Conservation (phyloP, 805 yeast genomes). For the Ogataea sp. region DNA sequence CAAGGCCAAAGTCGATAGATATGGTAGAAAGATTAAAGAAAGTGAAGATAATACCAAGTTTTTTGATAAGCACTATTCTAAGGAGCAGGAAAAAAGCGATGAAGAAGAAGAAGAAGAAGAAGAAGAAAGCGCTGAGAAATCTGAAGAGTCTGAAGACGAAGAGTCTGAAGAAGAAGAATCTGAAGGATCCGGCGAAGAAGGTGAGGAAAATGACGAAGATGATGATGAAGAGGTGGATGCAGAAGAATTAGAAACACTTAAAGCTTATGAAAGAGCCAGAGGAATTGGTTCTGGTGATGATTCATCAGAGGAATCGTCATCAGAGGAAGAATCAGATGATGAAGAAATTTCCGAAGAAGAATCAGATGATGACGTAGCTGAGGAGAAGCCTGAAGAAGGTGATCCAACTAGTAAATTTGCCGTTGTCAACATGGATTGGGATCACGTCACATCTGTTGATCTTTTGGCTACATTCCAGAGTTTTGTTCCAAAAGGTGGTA, state of each 20-base stretch:
- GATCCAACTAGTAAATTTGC: slow-evolving; percentile 82
- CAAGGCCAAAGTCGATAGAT: slow-evolving; percentile 66
- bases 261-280: slow-evolving; percentile 8
- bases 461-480: slow-evolving; percentile 82
- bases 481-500: slow-evolving; percentile 73
- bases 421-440: slow-evolving; percentile 97
- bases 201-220: slow-evolving; percentile 6
- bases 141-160: slow-evolving; percentile 24
- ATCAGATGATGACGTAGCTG: slow-evolving; percentile 47
- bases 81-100: slow-evolving; percentile 24
- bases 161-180: slow-evolving; percentile 29
- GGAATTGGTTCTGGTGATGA: slow-evolving; percentile 24
- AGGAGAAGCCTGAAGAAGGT: slow-evolving; percentile 67
- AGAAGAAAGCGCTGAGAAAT: slow-evolving; percentile 37
- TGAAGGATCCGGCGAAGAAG: slow-evolving; percentile 17
- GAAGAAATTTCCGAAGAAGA: slow-evolving; percentile 12
- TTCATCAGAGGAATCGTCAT: slow-evolving; percentile 27
- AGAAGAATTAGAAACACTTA: slow-evolving; percentile 1
- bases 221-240: slow-evolving; percentile 9
- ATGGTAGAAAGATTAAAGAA: slow-evolving; percentile 65
- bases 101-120: slow-evolving; percentile 24
- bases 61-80: slow-evolving; percentile 58
- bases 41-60: slow-evolving; percentile 37
- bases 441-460: slow-evolving; percentile 80
- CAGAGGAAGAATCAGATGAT: slow-evolving; percentile 25